These are phyloP conservation scores for Fonsecaea pedrosoi DNA, from an alignment of 2,329 filamentous ascomycete genomes.

Conservation along the genomic window DNA sequence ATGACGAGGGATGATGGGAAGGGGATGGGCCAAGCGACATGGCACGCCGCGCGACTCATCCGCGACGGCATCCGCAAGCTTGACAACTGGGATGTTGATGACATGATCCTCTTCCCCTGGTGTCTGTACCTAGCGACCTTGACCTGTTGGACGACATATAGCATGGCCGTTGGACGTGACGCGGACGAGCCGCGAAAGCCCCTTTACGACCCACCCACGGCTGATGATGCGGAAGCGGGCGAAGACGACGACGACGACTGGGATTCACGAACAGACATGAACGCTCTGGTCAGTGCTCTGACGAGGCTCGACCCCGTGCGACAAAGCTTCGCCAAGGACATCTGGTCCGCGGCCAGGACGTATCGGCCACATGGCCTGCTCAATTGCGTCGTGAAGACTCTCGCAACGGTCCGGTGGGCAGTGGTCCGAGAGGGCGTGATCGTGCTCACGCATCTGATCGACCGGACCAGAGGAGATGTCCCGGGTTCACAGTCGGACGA, in stretches of 20 bases:
- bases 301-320: slow-evolving; percentile 36
- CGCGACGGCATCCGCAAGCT: slow-evolving; percentile 58
- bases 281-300: slow-evolving; percentile 46
- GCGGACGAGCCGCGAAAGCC: slow-evolving; percentile 54
- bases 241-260: slow-evolving; percentile 21
- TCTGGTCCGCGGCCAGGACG: neutral
- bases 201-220: neutral
- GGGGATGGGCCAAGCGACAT: slow-evolving; percentile 47
- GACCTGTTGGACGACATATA: slow-evolving; percentile 63
- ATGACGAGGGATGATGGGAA: slow-evolving; percentile 60
- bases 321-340: neutral
- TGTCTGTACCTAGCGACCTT: slow-evolving; percentile 66
- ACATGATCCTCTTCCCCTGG: slow-evolving; percentile 68
- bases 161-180: slow-evolving; percentile 55
- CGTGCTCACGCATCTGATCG: no score
- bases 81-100: slow-evolving; percentile 59
- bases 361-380: neutral
- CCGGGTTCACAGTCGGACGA: no score
- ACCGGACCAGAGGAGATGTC: no score
- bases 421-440: neutral
- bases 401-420: slow-evolving; percentile 1
- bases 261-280: slow-evolving; percentile 48
- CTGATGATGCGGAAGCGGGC: slow-evolving; percentile 55
- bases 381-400: neutral
- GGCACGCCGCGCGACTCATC: slow-evolving; percentile 63